These are phyloP conservation scores for Echeveria elegans DNA, from an alignment of 164 flowering plant genomes.

Conservation along the genomic window DNA sequence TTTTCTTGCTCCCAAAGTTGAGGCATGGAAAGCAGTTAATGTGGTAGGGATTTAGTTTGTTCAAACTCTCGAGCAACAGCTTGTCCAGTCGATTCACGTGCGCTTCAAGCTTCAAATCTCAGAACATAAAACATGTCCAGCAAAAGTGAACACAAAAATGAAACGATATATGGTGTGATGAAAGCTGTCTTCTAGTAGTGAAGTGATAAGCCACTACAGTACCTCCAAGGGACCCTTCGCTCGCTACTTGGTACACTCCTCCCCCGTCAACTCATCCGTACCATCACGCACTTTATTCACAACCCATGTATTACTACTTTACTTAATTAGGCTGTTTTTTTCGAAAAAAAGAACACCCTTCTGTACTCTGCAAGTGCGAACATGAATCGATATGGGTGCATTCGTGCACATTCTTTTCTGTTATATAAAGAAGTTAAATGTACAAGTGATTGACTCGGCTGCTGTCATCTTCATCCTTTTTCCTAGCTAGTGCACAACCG, in stretches of 20 bases:
- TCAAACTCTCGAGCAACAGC: not conserved
- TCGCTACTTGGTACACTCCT: not conserved
- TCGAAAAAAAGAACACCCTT: not conserved
- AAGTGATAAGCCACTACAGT: slow-evolving; percentile 2
- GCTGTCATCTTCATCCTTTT: not conserved
- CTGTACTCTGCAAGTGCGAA: not conserved
- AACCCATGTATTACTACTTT: no score
- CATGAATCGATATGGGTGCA: not conserved
- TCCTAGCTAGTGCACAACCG: not conserved
- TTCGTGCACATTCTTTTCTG: not conserved
- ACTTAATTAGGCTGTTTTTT: no score
- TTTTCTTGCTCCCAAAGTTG: slow-evolving; percentile 1
- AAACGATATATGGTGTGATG: not conserved
- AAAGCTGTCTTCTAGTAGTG: slow-evolving; percentile 6
- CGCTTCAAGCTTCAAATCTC: slow-evolving; percentile 3
- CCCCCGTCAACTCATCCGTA: not conserved
- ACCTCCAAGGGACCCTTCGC: not conserved
- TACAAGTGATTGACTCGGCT: not conserved
- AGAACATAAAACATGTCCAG: slow-evolving; percentile 4
- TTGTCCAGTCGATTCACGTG: not conserved
- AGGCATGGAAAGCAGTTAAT: slow-evolving; percentile 3
- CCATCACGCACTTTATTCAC: not conserved
- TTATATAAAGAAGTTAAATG: not conserved
- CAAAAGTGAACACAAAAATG: slow-evolving; percentile 1
- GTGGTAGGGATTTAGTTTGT: not conserved